Evolutionary conservation across 148 eudicot species (phyloP).

Genomic region (Chenopodium quinoa): DNA sequence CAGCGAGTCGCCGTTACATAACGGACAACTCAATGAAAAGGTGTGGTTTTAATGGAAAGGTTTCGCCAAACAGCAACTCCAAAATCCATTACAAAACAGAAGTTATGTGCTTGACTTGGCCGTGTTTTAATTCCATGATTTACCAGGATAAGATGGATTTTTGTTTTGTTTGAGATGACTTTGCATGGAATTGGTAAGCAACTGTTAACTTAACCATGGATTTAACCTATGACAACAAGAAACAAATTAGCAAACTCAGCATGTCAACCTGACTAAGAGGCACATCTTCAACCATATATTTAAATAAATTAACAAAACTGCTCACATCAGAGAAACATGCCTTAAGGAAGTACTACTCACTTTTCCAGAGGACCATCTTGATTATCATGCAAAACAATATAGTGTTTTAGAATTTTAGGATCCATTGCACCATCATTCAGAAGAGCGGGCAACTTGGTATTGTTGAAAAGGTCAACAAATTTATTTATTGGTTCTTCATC

Average conservation of each 20-base stretch:
- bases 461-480: conserved; percentile 85
- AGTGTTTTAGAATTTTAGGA: conserved; percentile 89
- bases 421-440: conserved; percentile 90
- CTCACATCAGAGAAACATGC: neutral
- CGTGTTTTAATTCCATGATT: no score
- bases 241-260: conserved; percentile 6
- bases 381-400: conserved; percentile 77
- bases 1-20: no score
- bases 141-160: neutral
- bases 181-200: neutral
- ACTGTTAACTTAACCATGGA: neutral
- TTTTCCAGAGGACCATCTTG: conserved; percentile 66
- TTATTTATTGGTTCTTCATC: conserved; percentile 77
- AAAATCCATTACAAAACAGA: no score
- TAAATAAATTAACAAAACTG: neutral
- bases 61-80: no score
- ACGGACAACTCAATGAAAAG: no score
- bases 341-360: conserved; percentile 35
- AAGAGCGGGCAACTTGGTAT: conserved; percentile 74
- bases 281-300: neutral
- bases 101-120: no score
- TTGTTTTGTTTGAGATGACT: neutral
- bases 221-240: neutral
- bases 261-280: neutral
- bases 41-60: no score